phyloP scores from a whole-genome alignment of 2,329 filamentous ascomycete species.

The Cladosporium sp. region DNA sequence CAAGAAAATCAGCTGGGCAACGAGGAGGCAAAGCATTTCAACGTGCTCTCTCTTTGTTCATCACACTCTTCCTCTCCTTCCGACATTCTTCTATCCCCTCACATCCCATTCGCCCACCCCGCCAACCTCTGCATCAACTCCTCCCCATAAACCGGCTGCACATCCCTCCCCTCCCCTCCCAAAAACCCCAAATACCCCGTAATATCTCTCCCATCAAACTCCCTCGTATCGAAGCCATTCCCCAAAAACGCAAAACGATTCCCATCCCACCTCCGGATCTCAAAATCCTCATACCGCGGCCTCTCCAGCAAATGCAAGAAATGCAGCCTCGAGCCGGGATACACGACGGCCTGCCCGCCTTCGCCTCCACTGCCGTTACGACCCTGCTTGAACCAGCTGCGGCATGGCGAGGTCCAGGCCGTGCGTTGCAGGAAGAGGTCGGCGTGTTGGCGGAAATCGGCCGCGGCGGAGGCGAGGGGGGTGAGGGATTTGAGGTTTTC shows the following conservation, averaged over 20 bases:
- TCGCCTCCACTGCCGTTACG: conserved; percentile 14
- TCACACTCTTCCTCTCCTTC: not conserved
- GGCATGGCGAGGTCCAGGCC: conserved; percentile 33
- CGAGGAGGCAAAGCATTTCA: no score
- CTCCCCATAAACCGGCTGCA: conserved; percentile 39
- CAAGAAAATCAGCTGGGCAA: no score
- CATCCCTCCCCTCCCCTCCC: conserved; percentile 34
- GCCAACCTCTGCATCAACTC: conserved; percentile 36
- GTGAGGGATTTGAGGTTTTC: conserved; percentile 40
- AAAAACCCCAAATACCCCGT: conserved; percentile 41
- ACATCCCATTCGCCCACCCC: conserved; percentile 27
- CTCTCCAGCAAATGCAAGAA: conserved; percentile 36
- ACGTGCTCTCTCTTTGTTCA: no score
- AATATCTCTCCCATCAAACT: conserved; percentile 45
- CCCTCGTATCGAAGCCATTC: conserved; percentile 42
- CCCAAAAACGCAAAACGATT: conserved; percentile 41
- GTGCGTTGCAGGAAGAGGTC: conserved; percentile 38
- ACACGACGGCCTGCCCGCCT: conserved; percentile 37
- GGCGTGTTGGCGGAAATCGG: conserved; percentile 37
- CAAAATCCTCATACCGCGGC: conserved; percentile 39
- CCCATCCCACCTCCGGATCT: conserved; percentile 36
- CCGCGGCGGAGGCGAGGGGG: conserved; percentile 29
- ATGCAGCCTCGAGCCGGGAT: conserved; percentile 35
- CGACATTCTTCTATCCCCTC: not conserved
- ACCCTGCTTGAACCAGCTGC: conserved; percentile 36